Percentiles rank a stretch among this genome's conserved stretches.
These are phyloP conservation scores for Exophiala oligosperma DNA, from an alignment of 2,329 filamentous ascomycete genomes.

Conservation along the genomic window DNA sequence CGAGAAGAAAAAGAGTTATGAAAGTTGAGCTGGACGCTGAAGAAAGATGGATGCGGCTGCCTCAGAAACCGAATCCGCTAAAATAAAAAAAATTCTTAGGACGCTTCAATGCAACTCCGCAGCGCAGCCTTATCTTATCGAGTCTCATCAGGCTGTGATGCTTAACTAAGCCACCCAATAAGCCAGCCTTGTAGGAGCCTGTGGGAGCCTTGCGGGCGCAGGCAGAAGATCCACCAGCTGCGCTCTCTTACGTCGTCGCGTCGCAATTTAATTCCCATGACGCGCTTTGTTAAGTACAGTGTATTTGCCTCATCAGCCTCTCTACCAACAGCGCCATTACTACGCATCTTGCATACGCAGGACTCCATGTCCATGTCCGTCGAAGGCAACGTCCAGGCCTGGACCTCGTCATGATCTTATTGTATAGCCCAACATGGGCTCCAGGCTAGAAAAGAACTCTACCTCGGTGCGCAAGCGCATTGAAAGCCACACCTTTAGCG, in stretches of 20 bases:
- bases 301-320: no score
- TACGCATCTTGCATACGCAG: not conserved
- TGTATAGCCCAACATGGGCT: slow-evolving; percentile 54
- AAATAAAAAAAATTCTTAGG: slow-evolving; percentile 1
- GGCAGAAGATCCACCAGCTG: no score
- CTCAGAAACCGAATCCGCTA: slow-evolving; percentile 3
- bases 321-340: no score
- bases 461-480: slow-evolving; percentile 63
- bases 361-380: not conserved
- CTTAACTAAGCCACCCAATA: not conserved
- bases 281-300: no score
- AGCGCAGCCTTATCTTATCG: not conserved
- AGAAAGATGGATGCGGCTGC: not conserved
- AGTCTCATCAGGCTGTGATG: not conserved
- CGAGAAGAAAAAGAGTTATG: slow-evolving; percentile 7
- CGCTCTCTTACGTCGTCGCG: no score
- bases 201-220: no score
- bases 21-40: not conserved
- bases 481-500: slow-evolving; percentile 69
- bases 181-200: no score
- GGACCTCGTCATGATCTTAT: slow-evolving; percentile 19
- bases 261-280: no score
- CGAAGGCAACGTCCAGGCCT: not conserved
- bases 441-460: slow-evolving; percentile 61
- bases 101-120: not conserved